These are phyloP conservation scores for Rosa multiflora DNA, from an alignment of 306 rosid species.

Conservation along the genomic window DNA sequence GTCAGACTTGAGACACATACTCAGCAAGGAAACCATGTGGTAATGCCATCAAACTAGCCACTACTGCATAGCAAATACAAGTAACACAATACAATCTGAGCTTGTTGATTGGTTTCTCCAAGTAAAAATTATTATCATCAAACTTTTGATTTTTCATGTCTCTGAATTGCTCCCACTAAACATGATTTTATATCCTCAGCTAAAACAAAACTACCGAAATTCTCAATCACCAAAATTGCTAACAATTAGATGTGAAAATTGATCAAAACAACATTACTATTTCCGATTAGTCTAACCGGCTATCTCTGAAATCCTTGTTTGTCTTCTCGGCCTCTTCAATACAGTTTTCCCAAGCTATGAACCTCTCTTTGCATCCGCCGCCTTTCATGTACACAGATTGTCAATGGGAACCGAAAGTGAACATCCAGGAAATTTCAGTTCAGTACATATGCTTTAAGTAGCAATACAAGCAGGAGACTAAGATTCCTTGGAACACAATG, in stretches of 20 bases:
- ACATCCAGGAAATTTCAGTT: neutral
- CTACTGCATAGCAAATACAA: fast-evolving
- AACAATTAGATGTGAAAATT: too few relatives aligned
- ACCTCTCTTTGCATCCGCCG: constrained; percentile 73
- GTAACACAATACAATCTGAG: too few relatives aligned
- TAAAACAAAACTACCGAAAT: neutral
- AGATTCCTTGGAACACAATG: neutral
- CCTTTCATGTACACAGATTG: constrained; percentile 67
- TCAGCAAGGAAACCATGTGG: neutral
- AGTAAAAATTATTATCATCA: neutral
- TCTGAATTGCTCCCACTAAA: constrained; percentile 2
- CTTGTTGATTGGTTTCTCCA: neutral
- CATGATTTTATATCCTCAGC: neutral
- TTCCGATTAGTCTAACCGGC: too few relatives aligned
- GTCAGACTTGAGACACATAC: neutral
- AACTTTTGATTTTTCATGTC: neutral
- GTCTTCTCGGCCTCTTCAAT: too few relatives aligned
- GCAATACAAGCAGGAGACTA: neutral
- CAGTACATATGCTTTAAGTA: neutral
- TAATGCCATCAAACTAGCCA: too few relatives aligned
- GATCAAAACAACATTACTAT: too few relatives aligned
- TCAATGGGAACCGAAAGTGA: neutral
- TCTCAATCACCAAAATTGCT: neutral
- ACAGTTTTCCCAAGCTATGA: constrained; percentile 2
- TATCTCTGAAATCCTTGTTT: too few relatives aligned